Percentiles rank a stretch among this genome's conserved stretches.
These are phyloP conservation scores for Saprolegnia parasitica DNA, from an alignment of 352 stramenopile species.

Conservation along the genomic window DNA sequence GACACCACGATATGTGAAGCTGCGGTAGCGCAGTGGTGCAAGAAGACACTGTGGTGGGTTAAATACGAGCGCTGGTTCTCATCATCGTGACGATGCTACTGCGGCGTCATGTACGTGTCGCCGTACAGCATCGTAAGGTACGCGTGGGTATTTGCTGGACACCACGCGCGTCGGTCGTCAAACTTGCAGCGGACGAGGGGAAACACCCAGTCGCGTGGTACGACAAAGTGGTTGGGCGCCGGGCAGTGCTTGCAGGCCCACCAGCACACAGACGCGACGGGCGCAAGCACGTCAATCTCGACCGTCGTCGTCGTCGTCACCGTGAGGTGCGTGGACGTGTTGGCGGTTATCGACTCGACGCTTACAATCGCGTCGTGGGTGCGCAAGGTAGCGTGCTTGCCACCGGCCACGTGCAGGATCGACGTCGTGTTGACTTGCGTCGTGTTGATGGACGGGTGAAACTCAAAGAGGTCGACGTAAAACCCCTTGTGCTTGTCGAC, in stretches of 20 bases:
- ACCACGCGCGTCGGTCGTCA: neutral
- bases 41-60: too few species aligned
- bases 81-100: too few species aligned
- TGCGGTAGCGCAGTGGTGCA: too few species aligned
- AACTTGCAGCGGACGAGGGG: slow-evolving; percentile 1
- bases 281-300: neutral
- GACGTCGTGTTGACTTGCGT: too few species aligned
- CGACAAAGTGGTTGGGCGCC: neutral
- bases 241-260: neutral
- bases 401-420: too few species aligned
- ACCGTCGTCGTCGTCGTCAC: too few species aligned
- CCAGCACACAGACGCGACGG: neutral
- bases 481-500: slow-evolving; percentile 49
- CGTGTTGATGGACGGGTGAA: slow-evolving; percentile 13
- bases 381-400: too few species aligned
- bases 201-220: slow-evolving; percentile 1
- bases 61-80: too few species aligned
- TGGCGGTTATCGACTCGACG: too few species aligned
- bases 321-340: too few species aligned
- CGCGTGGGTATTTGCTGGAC: neutral
- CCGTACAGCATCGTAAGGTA: slow-evolving; percentile 9
- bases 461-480: slow-evolving; percentile 50
- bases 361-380: too few species aligned
- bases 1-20: too few species aligned
- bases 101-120: slow-evolving; percentile 8